Conservation (phyloP, 805 yeast genomes). For the Wickerhamomyces tratensis region DNA sequence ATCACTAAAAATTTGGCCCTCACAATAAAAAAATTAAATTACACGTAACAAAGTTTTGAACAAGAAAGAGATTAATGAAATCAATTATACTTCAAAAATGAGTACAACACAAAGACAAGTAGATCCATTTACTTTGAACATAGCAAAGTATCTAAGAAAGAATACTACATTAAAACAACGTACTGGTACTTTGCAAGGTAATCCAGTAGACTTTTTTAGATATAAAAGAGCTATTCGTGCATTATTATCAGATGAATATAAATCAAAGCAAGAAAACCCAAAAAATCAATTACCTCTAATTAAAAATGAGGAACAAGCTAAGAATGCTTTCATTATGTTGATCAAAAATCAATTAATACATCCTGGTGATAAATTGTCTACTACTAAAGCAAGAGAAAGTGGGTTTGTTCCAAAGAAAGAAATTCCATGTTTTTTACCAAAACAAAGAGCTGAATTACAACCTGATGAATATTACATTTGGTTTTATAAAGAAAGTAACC, state of each 20-base stretch:
- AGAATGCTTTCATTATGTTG: slow-evolving; percentile 51
- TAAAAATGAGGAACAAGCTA: slow-evolving; percentile 42
- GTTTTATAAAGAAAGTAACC: slow-evolving; percentile 62
- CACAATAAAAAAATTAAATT: no score
- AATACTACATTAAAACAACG: slow-evolving; percentile 68
- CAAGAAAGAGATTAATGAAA: no score
- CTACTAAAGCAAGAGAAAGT: slow-evolving; percentile 51
- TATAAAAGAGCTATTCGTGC: slow-evolving; percentile 79
- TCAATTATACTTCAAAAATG: no score
- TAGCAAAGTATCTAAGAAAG: slow-evolving; percentile 65
- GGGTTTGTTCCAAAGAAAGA: slow-evolving; percentile 55
- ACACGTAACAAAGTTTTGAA: no score
- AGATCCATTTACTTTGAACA: slow-evolving; percentile 50
- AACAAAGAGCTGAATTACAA: slow-evolving; percentile 46
- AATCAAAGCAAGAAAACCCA: slow-evolving; percentile 37
- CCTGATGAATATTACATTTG: slow-evolving; percentile 75
- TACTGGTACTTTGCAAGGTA: slow-evolving; percentile 64
- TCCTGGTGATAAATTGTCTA: slow-evolving; percentile 68
- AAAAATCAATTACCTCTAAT: slow-evolving; percentile 39
- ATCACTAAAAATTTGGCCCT: no score
- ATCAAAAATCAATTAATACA: slow-evolving; percentile 66
- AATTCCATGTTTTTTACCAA: slow-evolving; percentile 48
- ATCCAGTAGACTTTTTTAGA: slow-evolving; percentile 74
- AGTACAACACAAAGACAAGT: slow-evolving; percentile 3
- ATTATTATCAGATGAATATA: slow-evolving; percentile 63